Base-by-base conservation (phyloP, 768 basidiomycete species). In the Mycena epipterygia region DNA sequence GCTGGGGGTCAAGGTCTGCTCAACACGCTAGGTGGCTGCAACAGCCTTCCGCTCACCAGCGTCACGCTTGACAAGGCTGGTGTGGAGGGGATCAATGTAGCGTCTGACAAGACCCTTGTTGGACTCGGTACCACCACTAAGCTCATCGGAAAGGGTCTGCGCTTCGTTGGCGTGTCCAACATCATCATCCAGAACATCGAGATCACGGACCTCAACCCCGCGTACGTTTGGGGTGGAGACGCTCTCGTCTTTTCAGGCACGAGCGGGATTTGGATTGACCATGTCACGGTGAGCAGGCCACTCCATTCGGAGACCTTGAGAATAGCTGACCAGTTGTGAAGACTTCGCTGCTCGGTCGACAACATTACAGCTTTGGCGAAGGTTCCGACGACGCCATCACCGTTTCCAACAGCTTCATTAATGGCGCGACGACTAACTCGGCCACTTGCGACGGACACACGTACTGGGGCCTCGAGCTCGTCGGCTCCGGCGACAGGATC, bases 381-480 rank as follows among this genome's bases (percentile, higher is more conserved):
- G 35, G 35, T 37, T 14, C 35, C 14, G 14, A 14, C 35, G 35
- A 37, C 35, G 8, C 14, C 14, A 37, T 37, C 35, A 37, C 14
- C 35, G 14, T 37, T 14, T 37, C 35, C 30, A 32, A 25, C 46
- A 48, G 42, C 42, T 17, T 21, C 16, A 17, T 16, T 49, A 23
- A 8, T 27, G 48, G 48, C 25, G 48, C 21, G n/a, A n/a, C n/a
- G n/a, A n/a, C n/a, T n/a, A n/a, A n/a, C n/a, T n/a, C n/a, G n/a
- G n/a, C n/a, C 23, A 52, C 51, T 30, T 52, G 51, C 51, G 30
- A 52, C 51, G 29, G 29, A 30, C 51, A 52, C 51, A 32, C 51
- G 7, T 52, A 32, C 51, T 52, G 51, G 51, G 51, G n/a, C 51
- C 51, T 52, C 29, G 29, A 52, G 51, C 51, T 52, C 51, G 29